Conservation (phyloP, 495 filamentous ascomycete genomes). For the Melanomma pulvis-pyrius region DNA sequence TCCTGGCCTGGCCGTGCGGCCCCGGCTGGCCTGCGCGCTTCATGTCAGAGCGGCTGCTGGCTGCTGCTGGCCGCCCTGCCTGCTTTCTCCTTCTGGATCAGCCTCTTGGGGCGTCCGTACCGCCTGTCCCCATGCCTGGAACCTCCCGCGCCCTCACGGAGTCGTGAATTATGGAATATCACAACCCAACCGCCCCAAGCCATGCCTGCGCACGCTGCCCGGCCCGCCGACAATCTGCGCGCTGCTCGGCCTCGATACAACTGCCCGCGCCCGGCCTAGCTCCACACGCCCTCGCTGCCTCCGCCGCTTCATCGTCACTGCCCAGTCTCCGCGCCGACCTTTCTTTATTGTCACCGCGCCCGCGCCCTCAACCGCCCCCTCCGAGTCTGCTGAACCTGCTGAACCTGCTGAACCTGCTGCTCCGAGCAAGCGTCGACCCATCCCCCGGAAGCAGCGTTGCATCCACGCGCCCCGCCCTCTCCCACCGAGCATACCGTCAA, state of each 20-base stretch:
- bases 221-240: constrained; percentile 17
- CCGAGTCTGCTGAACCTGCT: neutral
- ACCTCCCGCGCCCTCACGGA: constrained; percentile 35
- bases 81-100: constrained; percentile 41
- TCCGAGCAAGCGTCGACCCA: too few relatives aligned
- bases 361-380: neutral
- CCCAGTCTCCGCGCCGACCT: neutral
- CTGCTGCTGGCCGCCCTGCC: too few relatives aligned
- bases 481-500: constrained; percentile 27
- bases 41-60: constrained; percentile 31
- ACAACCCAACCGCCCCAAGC: constrained; percentile 39
- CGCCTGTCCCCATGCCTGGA: constrained; percentile 29
- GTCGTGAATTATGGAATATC: constrained; percentile 40
- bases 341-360: constrained; percentile 3
- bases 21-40: constrained; percentile 11
- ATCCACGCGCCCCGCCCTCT: constrained; percentile 25
- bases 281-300: neutral
- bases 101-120: constrained; percentile 29
- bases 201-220: constrained; percentile 33
- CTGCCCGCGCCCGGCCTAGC: neutral
- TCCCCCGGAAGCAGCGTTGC: constrained; percentile 22
- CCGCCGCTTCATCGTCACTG: neutral
- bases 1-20: constrained; percentile 1
- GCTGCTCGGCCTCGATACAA: neutral
- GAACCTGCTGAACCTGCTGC: neutral